Conservation (phyloP, 306 rosid species). For the Cucurbita pepo region DNA sequence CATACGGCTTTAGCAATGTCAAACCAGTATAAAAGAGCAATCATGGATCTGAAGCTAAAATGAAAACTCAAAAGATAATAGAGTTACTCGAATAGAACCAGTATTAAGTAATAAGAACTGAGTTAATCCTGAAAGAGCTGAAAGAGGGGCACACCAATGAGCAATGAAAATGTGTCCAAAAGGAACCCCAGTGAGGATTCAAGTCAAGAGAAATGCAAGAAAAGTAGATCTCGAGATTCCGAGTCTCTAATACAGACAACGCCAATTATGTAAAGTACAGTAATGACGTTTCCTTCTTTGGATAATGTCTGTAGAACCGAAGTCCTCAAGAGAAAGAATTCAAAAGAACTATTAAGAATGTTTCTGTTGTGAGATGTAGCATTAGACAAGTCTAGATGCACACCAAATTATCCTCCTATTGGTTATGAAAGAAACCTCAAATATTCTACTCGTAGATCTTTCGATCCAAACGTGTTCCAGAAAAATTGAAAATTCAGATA, state of each 20-base stretch:
- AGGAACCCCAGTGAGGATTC: neutral
- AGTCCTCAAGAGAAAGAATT: neutral
- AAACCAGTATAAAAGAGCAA: no score
- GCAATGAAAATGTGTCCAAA: neutral
- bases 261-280: neutral
- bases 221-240: neutral
- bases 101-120: neutral
- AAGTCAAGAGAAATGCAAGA: neutral
- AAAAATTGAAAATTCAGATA: neutral
- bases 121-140: neutral
- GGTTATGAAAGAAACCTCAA: neutral
- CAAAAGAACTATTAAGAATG: neutral
- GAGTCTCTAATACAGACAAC: neutral
- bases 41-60: neutral
- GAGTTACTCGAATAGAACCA: neutral
- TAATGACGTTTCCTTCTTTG: neutral
- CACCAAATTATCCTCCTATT: neutral
- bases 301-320: neutral
- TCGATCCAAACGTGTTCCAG: neutral
- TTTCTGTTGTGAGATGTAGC: neutral
- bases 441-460: neutral
- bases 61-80: neutral
- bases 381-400: neutral
- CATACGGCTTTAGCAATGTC: no score
- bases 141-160: neutral